Percentiles rank a stretch among this genome's conserved stretches.
These are phyloP conservation scores for Euphorbia lathyris DNA, from an alignment of 345 rosid genomes.

Conservation along the genomic window DNA sequence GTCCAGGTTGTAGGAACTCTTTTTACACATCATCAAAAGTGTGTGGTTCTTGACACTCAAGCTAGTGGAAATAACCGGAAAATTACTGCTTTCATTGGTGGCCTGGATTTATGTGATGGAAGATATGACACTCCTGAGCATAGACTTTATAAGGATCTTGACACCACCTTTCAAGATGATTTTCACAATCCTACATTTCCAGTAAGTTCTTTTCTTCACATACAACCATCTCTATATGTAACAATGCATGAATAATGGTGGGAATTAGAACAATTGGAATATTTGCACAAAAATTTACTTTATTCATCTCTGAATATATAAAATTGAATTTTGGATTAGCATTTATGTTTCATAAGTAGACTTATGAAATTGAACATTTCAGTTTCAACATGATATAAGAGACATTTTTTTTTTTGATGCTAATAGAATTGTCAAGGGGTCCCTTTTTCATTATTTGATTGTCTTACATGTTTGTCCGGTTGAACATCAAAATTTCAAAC, in stretches of 20 bases:
- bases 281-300: too few relatives aligned
- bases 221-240: too few relatives aligned
- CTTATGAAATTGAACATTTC: too few relatives aligned
- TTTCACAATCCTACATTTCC: slow-evolving; percentile 64
- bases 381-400: too few relatives aligned
- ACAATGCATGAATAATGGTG: too few relatives aligned
- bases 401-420: too few relatives aligned
- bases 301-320: too few relatives aligned
- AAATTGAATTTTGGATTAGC: too few relatives aligned
- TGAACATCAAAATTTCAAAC: not conserved
- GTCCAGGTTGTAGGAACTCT: slow-evolving; percentile 81
- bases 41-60: slow-evolving; percentile 56
- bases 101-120: slow-evolving; percentile 68
- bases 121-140: slow-evolving; percentile 83
- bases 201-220: slow-evolving; percentile 29
- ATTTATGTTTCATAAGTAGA: too few relatives aligned
- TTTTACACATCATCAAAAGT: slow-evolving; percentile 74
- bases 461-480: not conserved
- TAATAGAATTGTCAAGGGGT: too few relatives aligned
- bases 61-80: slow-evolving; percentile 54
- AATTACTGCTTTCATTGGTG: slow-evolving; percentile 67
- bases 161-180: slow-evolving; percentile 49
- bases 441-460: too few relatives aligned
- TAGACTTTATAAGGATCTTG: slow-evolving; percentile 48
- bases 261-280: too few relatives aligned